These are phyloP conservation scores for Mesembryanthemum crystallinum DNA, from an alignment of 148 eudicot genomes.

Conservation along the genomic window DNA sequence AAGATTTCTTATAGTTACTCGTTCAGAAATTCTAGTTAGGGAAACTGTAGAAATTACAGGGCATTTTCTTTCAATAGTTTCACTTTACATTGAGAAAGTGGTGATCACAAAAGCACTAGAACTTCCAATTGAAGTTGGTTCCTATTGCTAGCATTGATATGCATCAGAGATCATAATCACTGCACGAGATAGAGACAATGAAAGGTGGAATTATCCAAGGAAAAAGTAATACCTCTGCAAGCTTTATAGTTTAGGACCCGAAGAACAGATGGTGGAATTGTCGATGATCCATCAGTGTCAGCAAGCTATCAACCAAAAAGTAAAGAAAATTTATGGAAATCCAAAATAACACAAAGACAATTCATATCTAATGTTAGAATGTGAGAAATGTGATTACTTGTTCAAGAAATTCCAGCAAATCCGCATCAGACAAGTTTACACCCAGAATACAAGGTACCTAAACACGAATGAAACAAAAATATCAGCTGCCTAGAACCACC, in stretches of 20 bases:
- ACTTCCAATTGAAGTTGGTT: not conserved
- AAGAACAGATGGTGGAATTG: conserved; percentile 80
- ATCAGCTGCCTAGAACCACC: not conserved
- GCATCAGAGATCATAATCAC: not conserved
- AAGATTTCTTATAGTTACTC: not conserved
- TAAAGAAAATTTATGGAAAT: conserved; percentile 7
- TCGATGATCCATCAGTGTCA: conserved; percentile 94
- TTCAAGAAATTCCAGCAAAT: conserved; percentile 83
- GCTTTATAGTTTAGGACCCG: conserved; percentile 79
- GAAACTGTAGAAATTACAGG: not conserved
- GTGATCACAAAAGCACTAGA: not conserved
- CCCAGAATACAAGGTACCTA: conserved; percentile 97
- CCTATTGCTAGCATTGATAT: not conserved
- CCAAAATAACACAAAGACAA: not conserved
- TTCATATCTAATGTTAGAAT: not conserved
- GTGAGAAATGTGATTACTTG: conserved; percentile 45
- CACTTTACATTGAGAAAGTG: not conserved
- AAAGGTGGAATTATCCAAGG: not conserved
- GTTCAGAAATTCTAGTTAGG: not conserved
- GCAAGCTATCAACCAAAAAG: conserved; percentile 57
- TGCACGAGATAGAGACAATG: not conserved
- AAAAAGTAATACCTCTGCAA: conserved; percentile 70
- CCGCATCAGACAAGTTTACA: conserved; percentile 70
- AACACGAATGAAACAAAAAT: conserved; percentile 11
- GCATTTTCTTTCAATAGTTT: not conserved